These are phyloP conservation scores for Scenedesmus sp. DNA, from an alignment of 163 green algal genomes.

Conservation along the genomic window DNA sequence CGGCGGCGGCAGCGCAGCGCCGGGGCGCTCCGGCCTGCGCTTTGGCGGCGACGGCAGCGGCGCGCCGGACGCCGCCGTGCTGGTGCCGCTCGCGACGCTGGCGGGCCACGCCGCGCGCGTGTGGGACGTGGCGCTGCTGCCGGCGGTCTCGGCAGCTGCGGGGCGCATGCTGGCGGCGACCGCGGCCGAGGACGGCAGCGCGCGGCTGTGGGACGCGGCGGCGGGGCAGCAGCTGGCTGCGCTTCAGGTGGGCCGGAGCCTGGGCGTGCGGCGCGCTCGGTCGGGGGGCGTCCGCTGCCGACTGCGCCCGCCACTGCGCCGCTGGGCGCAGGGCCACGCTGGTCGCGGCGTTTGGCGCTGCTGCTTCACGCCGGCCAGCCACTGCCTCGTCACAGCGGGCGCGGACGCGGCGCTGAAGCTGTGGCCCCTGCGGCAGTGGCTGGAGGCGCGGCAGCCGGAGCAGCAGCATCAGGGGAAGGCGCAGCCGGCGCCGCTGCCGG, in stretches of 20 bases:
- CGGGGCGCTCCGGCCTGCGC: neutral
- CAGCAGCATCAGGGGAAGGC: too few relatives aligned
- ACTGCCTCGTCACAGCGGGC: conserved; percentile 20
- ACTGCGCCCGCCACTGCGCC: neutral
- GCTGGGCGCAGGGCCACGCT: conserved; percentile 9
- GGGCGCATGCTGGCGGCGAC: conserved; percentile 3
- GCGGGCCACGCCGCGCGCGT: conserved; percentile 22
- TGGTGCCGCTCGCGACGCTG: neutral
- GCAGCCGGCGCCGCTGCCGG: too few relatives aligned
- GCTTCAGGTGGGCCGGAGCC: conserved; percentile 11
- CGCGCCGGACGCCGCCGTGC: neutral
- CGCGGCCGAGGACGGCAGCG: conserved; percentile 18
- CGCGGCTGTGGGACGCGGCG: conserved; percentile 2
- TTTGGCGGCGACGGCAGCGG: neutral
- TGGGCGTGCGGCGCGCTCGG: too few relatives aligned
- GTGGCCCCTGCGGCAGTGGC: neutral
- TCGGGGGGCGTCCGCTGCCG: too few relatives aligned
- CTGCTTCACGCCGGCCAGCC: conserved; percentile 30
- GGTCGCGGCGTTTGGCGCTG: conserved; percentile 33
- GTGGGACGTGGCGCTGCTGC: conserved; percentile 9
- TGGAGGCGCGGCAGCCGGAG: too few relatives aligned
- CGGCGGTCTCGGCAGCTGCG: neutral
- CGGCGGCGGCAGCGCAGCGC: too few relatives aligned
- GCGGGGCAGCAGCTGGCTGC: conserved; percentile 9
- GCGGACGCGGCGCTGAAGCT: conserved; percentile 10